Conservation (phyloP, 768 basidiomycete species). For the Panellus pusillus region DNA sequence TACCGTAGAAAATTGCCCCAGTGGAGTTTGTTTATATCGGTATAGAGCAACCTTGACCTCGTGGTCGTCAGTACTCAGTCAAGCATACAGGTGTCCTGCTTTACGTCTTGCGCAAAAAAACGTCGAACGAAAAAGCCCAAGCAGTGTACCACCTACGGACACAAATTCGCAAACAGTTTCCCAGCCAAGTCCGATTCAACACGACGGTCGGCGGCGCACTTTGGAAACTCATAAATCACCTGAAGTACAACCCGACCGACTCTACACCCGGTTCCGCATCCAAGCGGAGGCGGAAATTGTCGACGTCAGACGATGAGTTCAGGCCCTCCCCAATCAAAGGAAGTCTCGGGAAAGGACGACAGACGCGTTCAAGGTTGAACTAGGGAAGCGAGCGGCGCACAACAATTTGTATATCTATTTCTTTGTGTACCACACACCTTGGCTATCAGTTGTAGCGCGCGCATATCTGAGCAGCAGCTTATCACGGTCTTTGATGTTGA, state of each 20-base stretch:
- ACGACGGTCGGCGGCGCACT: conserved; percentile 50
- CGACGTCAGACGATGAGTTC: conserved; percentile 47
- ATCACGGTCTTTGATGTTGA: conserved; percentile 86
- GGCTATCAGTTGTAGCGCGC: conserved; percentile 66
- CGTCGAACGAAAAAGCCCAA: conserved; percentile 48
- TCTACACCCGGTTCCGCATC: neutral
- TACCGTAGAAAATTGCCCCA: conserved; percentile 53
- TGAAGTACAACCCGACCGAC: conserved; percentile 33
- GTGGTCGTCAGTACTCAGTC: neutral
- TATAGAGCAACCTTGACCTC: conserved; percentile 31
- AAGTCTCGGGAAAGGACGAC: conserved; percentile 35
- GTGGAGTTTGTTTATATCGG: conserved; percentile 83
- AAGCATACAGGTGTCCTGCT: conserved; percentile 59
- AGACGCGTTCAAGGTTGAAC: conserved; percentile 41
- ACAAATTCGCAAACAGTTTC: conserved; percentile 40
- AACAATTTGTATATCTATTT: conserved; percentile 46
- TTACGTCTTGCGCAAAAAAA: conserved; percentile 48
- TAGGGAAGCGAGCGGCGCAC: conserved; percentile 13
- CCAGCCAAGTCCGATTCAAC: conserved; percentile 55
- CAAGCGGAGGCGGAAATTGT: conserved; percentile 14
- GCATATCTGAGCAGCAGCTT: conserved; percentile 86
- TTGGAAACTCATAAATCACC: conserved; percentile 54
- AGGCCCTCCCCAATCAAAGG: conserved; percentile 42
- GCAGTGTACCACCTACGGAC: conserved; percentile 59
- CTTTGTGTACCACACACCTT: conserved; percentile 75